These are phyloP conservation scores for Tylopilus sp. DNA, from an alignment of 768 basidiomycete genomes.

Conservation along the genomic window DNA sequence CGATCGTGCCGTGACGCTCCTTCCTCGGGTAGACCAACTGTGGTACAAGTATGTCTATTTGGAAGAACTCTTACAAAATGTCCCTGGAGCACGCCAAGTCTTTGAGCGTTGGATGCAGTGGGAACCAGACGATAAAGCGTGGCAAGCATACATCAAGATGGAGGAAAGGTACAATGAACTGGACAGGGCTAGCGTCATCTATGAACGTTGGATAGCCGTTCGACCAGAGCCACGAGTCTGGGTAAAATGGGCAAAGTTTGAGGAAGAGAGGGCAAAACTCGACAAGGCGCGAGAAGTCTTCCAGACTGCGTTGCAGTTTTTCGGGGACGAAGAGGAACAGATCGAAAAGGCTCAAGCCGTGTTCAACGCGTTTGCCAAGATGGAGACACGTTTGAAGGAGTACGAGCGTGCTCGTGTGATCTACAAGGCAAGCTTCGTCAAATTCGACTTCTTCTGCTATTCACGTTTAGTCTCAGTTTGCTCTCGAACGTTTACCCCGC, in stretches of 20 bases:
- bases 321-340: constrained; percentile 83
- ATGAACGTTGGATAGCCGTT: constrained; percentile 86
- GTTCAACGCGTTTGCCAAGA: constrained; percentile 90
- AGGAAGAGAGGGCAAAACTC: constrained; percentile 65
- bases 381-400: constrained; percentile 96
- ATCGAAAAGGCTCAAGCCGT: constrained; percentile 89
- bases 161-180: constrained; percentile 91
- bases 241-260: constrained; percentile 86
- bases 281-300: constrained; percentile 84
- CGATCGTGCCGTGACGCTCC: constrained; percentile 93
- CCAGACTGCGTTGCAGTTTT: constrained; percentile 87
- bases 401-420: constrained; percentile 96
- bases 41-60: constrained; percentile 99
- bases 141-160: constrained; percentile 99
- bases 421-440: constrained; percentile 70
- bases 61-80: constrained; percentile 94
- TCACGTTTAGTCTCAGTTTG: constrained; percentile 58
- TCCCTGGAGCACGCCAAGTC: constrained; percentile 93
- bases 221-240: constrained; percentile 75
- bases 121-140: constrained; percentile 99
- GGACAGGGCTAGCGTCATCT: constrained; percentile 89
- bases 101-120: constrained; percentile 99
- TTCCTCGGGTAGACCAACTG: constrained; percentile 93
- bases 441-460: neutral
- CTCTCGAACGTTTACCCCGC: constrained; percentile 86